phyloP scores from a whole-genome alignment of 2,329 filamentous ascomycete species.

The Penicillium aurantiogriseum region DNA sequence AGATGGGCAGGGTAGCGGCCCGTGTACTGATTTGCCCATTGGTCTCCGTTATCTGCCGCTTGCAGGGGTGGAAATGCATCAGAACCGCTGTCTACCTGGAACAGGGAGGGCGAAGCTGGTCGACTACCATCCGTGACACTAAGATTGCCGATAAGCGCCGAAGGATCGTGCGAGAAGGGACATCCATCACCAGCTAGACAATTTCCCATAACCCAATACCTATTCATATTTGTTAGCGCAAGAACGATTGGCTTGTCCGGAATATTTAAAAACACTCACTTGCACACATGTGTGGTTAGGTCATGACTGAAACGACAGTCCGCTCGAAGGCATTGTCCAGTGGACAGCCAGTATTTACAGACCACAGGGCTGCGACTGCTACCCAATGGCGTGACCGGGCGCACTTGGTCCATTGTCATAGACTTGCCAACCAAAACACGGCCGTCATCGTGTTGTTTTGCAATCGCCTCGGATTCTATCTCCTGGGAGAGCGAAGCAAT shows the following conservation, averaged over 20 bases:
- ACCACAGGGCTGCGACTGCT: constrained; percentile 82
- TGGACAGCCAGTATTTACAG: constrained; percentile 95
- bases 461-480: constrained; percentile 53
- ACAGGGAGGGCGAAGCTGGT: constrained; percentile 53
- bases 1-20: constrained; percentile 47
- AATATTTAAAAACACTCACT: constrained; percentile 61
- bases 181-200: constrained; percentile 92
- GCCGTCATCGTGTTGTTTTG: constrained; percentile 57
- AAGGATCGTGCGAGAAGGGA: constrained; percentile 95
- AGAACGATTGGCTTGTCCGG: constrained; percentile 1
- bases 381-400: constrained; percentile 73
- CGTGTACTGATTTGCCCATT: constrained; percentile 52
- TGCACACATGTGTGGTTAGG: constrained; percentile 93
- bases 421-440: constrained; percentile 84
- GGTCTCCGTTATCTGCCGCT: constrained; percentile 59
- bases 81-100: constrained; percentile 74
- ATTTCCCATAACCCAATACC: constrained; percentile 94
- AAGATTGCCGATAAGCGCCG: constrained; percentile 78
- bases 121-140: constrained; percentile 59
- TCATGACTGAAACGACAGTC: constrained; percentile 98
- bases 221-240: constrained; percentile 41
- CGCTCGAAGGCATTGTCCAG: constrained; percentile 89
- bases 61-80: constrained; percentile 80
- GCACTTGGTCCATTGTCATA: constrained; percentile 68
- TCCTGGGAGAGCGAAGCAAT: constrained; percentile 84